A percentile compares a stretch with the other conserved stretches of the same genome.
Conservation (phyloP, 2,329 filamentous ascomycete species). For the Fonsecaea pugnacius region DNA sequence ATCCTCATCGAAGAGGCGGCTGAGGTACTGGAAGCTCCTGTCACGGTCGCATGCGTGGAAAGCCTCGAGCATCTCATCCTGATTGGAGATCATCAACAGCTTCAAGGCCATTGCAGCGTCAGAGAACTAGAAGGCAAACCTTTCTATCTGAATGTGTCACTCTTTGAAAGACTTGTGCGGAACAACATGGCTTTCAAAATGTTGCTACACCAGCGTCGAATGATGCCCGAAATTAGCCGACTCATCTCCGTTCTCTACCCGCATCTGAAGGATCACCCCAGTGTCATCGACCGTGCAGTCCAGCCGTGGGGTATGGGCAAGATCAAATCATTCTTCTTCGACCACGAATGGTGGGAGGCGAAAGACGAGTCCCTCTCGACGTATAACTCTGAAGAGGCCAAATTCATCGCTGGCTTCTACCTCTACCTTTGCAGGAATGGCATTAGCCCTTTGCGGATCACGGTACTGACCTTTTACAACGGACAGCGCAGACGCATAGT, state of each 20-base stretch:
- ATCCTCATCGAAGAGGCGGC: constrained; percentile 81
- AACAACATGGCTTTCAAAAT: constrained; percentile 67
- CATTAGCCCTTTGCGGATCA: constrained; percentile 65
- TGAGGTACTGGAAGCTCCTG: constrained; percentile 66
- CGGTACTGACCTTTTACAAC: constrained; percentile 84
- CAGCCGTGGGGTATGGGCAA: constrained; percentile 59
- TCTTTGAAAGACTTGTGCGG: constrained; percentile 78
- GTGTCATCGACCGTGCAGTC: constrained; percentile 59
- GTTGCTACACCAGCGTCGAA: constrained; percentile 71
- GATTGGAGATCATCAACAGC: constrained; percentile 80
- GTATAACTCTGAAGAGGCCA: constrained; percentile 72
- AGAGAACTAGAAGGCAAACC: constrained; percentile 62
- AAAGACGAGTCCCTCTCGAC: constrained; percentile 67
- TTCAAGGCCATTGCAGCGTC: constrained; percentile 70
- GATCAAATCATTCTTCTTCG: constrained; percentile 64
- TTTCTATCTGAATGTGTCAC: constrained; percentile 71
- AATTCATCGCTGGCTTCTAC: constrained; percentile 75
- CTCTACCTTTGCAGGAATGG: constrained; percentile 74
- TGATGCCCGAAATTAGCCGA: constrained; percentile 70
- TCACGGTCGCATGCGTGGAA: constrained; percentile 64
- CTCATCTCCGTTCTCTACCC: constrained; percentile 67
- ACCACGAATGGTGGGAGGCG: constrained; percentile 68
- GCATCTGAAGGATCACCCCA: constrained; percentile 61
- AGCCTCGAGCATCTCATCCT: constrained; percentile 68
- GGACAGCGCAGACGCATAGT: constrained; percentile 74